A percentile compares a stretch with the other conserved stretches of the same genome.
phyloP scores from a whole-genome alignment of 345 rosid genomes.

The Pugionium dolabratum region DNA sequence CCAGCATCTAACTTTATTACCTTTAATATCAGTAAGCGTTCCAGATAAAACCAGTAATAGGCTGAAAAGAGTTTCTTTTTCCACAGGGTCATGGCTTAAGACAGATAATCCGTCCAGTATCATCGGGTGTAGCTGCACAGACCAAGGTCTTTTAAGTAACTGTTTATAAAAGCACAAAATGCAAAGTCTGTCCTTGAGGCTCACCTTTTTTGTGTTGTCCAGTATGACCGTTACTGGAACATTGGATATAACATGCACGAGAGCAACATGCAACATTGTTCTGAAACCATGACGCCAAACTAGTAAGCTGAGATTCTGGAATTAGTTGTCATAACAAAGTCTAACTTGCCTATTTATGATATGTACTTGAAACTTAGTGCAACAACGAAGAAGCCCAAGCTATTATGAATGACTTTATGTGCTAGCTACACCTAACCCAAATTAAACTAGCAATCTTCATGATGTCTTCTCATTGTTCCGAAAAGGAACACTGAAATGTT shows the following conservation, averaged over 20 bases:
- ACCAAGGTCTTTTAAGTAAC: conserved; percentile 16
- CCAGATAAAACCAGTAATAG: conserved; percentile 81
- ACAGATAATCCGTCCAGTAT: conserved; percentile 62
- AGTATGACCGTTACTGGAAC: conserved; percentile 66
- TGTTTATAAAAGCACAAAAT: conserved; percentile 15
- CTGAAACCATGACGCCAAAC: conserved; percentile 50
- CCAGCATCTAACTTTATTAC: conserved; percentile 42
- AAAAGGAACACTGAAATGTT: background rate
- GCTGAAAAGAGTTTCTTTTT: conserved; percentile 62
- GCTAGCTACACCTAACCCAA: conserved; percentile 1
- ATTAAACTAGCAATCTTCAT: conserved; percentile 10
- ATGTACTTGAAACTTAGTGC: conserved; percentile 8
- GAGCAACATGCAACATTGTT: conserved; percentile 58
- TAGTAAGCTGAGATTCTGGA: conserved; percentile 22
- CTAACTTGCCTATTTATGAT: conserved; percentile 21
- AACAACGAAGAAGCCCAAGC: conserved; percentile 10
- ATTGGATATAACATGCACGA: conserved; percentile 64
- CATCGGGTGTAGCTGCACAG: conserved; percentile 65
- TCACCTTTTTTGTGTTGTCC: conserved; percentile 73
- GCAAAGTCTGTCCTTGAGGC: conserved; percentile 25
- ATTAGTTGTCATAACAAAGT: background rate
- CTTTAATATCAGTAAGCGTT: conserved; percentile 62
- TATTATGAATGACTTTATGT: background rate
- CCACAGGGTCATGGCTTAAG: conserved; percentile 50
- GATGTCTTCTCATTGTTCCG: background rate